Evolutionary conservation across 192 early-diverging fungal genomes (phyloP).

Genomic region (Entophlyctis helioformis): DNA sequence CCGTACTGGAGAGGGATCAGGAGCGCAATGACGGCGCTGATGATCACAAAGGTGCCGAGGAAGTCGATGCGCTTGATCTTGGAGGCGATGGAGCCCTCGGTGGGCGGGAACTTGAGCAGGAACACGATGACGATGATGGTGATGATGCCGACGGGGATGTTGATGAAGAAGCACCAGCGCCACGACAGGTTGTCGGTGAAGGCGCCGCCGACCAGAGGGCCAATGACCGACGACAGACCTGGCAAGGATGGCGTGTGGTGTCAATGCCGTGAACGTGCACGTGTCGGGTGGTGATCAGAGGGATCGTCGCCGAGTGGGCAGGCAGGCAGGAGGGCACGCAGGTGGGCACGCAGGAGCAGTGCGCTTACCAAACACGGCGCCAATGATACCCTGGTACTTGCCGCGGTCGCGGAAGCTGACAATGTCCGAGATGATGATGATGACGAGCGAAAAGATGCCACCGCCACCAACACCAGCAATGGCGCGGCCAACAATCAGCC

Average conservation of each 20-base stretch:
- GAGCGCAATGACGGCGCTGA: constrained; percentile 40
- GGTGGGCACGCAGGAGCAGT: too few relatives aligned
- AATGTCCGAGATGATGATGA: constrained; percentile 80
- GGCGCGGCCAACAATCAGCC: constrained; percentile 63
- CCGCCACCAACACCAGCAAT: constrained; percentile 78
- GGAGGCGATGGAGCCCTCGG: constrained; percentile 28
- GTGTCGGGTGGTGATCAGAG: neutral
- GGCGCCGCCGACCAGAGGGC: constrained; percentile 75
- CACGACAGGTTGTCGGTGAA: constrained; percentile 51
- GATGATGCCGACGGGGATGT: constrained; percentile 66
- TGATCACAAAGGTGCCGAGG: constrained; percentile 40
- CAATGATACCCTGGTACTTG: constrained; percentile 75
- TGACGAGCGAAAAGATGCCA: constrained; percentile 57
- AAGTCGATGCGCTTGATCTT: constrained; percentile 64
- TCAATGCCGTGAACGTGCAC: neutral
- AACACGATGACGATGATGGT: constrained; percentile 42
- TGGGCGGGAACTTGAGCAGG: constrained; percentile 46
- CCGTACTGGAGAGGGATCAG: constrained; percentile 64
- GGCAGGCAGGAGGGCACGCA: too few relatives aligned
- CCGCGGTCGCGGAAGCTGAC: constrained; percentile 63
- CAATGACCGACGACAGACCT: constrained; percentile 56
- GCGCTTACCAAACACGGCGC: constrained; percentile 53
- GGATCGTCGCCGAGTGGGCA: neutral
- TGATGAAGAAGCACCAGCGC: constrained; percentile 69
- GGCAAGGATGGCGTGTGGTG: too few relatives aligned